phyloP scores from a whole-genome alignment of 2,329 filamentous ascomycete genomes.

The Aspergillus ustus region DNA sequence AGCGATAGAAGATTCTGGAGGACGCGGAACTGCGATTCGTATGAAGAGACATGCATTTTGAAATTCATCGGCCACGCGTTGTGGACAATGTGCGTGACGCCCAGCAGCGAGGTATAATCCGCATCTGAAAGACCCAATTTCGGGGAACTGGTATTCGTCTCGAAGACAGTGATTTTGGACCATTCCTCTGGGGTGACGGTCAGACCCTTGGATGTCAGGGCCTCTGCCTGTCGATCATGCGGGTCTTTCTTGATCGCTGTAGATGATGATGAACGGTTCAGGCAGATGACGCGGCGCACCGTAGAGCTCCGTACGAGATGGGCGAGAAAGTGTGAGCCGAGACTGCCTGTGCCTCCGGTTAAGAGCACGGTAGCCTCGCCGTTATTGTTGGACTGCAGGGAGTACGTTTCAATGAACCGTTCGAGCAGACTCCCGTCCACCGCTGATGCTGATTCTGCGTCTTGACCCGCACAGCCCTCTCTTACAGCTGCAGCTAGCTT shows the following conservation, averaged over 20 bases:
- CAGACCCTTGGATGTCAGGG: slow-evolving; percentile 34
- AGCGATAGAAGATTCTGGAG: slow-evolving; percentile 54
- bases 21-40: slow-evolving; percentile 41
- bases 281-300: slow-evolving; percentile 47
- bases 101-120: slow-evolving; percentile 46
- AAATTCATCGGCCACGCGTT: slow-evolving; percentile 37
- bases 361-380: slow-evolving; percentile 38
- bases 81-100: slow-evolving; percentile 51
- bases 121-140: slow-evolving; percentile 52
- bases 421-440: neutral
- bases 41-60: slow-evolving; percentile 22
- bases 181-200: slow-evolving; percentile 17
- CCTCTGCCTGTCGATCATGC: slow-evolving; percentile 38
- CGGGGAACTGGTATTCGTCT: slow-evolving; percentile 54
- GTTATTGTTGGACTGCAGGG: neutral
- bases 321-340: slow-evolving; percentile 48
- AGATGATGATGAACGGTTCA: slow-evolving; percentile 46
- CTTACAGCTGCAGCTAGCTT: neutral
- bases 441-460: too few relatives aligned
- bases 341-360: slow-evolving; percentile 47
- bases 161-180: slow-evolving; percentile 52
- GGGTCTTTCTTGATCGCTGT: neutral
- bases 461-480: neutral
- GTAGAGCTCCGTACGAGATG: slow-evolving; percentile 33
- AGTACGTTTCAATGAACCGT: neutral